A percentile compares a stretch with the other conserved stretches of the same genome.
These are phyloP conservation scores for Tylopilus felleus DNA, from an alignment of 768 basidiomycete species.

Conservation along the genomic window DNA sequence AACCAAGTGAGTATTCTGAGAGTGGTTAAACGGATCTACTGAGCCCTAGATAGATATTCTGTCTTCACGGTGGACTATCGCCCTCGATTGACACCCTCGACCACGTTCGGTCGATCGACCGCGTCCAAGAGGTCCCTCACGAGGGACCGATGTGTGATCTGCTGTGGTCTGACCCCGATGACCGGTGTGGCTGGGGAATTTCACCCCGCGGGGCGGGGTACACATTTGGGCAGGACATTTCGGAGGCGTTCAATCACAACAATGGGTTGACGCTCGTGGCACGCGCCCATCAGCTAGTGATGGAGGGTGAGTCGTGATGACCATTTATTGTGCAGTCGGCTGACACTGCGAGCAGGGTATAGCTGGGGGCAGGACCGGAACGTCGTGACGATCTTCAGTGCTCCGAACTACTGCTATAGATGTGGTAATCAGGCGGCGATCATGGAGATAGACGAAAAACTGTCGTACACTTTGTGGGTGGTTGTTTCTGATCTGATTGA, in stretches of 20 bases:
- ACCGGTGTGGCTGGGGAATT: constrained; percentile 99
- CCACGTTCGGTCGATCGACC: constrained; percentile 97
- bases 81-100: constrained; percentile 99
- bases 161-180: constrained; percentile 99
- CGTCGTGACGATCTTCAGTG: constrained; percentile 99
- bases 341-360: constrained; percentile 49
- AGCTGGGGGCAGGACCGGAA: constrained; percentile 99
- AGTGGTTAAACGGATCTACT: constrained; percentile 1
- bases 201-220: constrained; percentile 98
- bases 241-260: constrained; percentile 99
- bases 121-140: constrained; percentile 98
- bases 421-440: constrained; percentile 99
- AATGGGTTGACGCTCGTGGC: constrained; percentile 96
- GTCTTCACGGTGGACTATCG: constrained; percentile 94
- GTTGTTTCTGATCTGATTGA: constrained; percentile 17
- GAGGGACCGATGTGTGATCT: constrained; percentile 99
- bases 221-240: constrained; percentile 99
- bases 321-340: constrained; percentile 1
- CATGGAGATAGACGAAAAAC: constrained; percentile 99
- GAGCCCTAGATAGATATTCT: constrained; percentile 76
- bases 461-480: constrained; percentile 86
- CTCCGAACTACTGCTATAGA: constrained; percentile 99
- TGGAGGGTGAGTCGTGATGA: constrained; percentile 72
- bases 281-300: constrained; percentile 90
- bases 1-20: constrained; percentile 77